Evolutionary conservation across 176 grass and related monocot genomes (phyloP), one percentile per base, ranked within the genome.

Genomic region (Oryza officinalis): DNA sequence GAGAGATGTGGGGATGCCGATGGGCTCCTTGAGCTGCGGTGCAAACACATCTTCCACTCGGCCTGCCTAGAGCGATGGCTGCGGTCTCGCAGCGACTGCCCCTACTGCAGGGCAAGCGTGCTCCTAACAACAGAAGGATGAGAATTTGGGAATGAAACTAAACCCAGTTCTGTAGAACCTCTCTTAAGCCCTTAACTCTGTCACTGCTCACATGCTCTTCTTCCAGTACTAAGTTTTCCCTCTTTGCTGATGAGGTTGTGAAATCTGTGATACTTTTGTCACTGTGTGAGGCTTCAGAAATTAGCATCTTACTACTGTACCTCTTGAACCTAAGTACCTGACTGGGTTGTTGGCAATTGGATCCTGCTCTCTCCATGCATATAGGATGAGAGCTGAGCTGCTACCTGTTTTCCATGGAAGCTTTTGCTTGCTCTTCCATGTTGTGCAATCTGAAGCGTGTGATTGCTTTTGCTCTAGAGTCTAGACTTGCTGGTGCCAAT

Each of bases 31-130:
- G 84, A 83, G 76, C 91, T 96, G 50, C 78, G 26, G 13, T 96
- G 94, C 80, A 85, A 88, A 65, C 94, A 96, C 57, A 47, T 86
- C 47, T 96, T 96, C 71, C 94, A 91, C 82, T 91, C 88, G 5
- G 70, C 13, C 3, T 96, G 94, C 89, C 77, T 96, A 18, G 81
- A 75, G 18, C 69, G 59, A 31, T 96, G 94, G 94, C 80, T 96
- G 38, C 80, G 4, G 23, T 78, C 84, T 10, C 88, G 81, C 22
- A 69, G 86, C 13, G 84, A 91, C 52, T 96, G 91, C 77, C 94
- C 94, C 15, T 96, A 89, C 60, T 93, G 91, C 78, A 74, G 94
- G 63, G 67, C 86, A 33, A 65, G 32, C 15, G 77, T 93, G 47
- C 76, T 87, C 27, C 88, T 72, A 77, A 71, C 79, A 22, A 9